A percentile compares a stretch with the other conserved stretches of the same genome.
Conservation (phyloP, 2,329 filamentous ascomycete species). For the Xylariaceae sp. region DNA sequence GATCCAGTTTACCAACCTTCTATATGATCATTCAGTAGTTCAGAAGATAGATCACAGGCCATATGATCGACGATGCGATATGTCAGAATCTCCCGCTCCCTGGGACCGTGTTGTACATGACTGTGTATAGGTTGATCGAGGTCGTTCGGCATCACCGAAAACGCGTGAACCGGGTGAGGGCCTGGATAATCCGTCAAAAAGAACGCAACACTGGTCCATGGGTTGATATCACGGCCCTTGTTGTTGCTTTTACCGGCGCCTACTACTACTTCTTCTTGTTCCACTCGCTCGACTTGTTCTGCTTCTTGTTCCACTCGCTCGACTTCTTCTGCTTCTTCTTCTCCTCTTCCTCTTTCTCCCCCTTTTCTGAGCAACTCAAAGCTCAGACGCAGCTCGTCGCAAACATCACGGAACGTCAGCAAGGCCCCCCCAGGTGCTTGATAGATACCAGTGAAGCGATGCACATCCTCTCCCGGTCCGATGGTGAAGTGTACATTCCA, state of each 20-base stretch:
- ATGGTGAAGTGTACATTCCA: conserved; percentile 8
- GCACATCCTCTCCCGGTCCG: neutral
- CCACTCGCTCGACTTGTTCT: too few species aligned
- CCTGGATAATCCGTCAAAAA: neutral
- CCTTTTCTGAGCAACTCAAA: neutral
- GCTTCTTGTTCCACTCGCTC: too few species aligned
- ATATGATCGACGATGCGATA: too few species aligned
- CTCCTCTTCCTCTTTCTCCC: too few species aligned
- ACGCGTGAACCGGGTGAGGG: neutral
- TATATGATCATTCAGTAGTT: neutral
- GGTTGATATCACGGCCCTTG: neutral
- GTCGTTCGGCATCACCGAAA: too few species aligned
- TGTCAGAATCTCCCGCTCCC: too few species aligned
- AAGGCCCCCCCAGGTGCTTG: neutral
- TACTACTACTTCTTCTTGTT: too few species aligned
- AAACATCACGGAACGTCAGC: conserved; percentile 7
- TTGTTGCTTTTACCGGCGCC: neutral
- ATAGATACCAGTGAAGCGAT: neutral
- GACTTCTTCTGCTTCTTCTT: too few species aligned
- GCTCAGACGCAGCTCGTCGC: conserved; percentile 8
- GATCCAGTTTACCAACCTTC: too few species aligned
- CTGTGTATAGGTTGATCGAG: too few species aligned
- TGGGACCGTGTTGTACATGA: too few species aligned
- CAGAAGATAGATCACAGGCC: neutral
- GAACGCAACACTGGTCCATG: conserved; percentile 7